A percentile compares a stretch with the other conserved stretches of the same genome.
phyloP scores from a whole-genome alignment of 441 rosid genomes.

The Theobroma grandiflorum region DNA sequence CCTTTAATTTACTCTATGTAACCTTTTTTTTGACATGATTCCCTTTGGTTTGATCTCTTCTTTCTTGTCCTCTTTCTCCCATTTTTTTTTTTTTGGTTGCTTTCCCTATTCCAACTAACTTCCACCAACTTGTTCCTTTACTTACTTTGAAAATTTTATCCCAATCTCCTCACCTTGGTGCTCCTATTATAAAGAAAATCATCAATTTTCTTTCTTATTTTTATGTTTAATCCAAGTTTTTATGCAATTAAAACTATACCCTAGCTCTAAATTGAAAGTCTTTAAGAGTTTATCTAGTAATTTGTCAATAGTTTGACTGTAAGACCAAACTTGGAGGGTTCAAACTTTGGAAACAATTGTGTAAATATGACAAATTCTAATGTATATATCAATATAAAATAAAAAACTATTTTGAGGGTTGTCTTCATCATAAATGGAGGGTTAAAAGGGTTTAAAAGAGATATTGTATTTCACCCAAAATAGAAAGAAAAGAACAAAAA shows the following conservation, averaged over 20 bases:
- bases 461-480: neutral
- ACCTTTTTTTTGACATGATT: conserved; percentile 25
- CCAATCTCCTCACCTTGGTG: neutral
- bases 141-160: conserved; percentile 15
- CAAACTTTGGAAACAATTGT: neutral
- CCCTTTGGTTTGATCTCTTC: neutral
- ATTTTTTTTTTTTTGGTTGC: neutral
- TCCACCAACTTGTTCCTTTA: conserved; percentile 36
- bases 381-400: neutral
- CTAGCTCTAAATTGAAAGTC: no score
- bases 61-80: conserved; percentile 3
- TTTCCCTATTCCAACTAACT: conserved; percentile 28
- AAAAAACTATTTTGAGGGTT: neutral
- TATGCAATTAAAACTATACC: no score
- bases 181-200: neutral
- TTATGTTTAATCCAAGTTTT: no score
- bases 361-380: neutral
- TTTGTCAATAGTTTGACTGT: neutral
- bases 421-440: neutral
- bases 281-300: neutral
- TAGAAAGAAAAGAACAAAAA: neutral
- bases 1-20: conserved; percentile 4
- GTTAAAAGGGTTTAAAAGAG: neutral
- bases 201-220: no score
- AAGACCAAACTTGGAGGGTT: neutral